These are phyloP conservation scores for Sicyos edulis DNA, from an alignment of 306 rosid genomes.

Conservation along the genomic window DNA sequence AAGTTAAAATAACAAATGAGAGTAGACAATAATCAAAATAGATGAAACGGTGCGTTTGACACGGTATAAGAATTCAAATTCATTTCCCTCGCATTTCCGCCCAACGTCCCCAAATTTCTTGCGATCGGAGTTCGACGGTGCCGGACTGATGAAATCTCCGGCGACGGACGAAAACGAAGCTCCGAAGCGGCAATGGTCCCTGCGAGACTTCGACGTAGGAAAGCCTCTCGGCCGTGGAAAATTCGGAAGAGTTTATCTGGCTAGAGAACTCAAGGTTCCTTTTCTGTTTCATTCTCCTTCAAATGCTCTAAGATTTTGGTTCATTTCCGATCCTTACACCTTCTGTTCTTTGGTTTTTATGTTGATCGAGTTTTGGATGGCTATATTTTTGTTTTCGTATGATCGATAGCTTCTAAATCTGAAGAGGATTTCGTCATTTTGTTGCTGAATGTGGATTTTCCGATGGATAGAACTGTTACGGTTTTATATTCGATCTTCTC, in stretches of 20 bases:
- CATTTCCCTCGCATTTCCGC: not conserved
- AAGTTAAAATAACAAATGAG: too few species aligned
- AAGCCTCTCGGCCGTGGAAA: conserved; percentile 80
- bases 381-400: not conserved
- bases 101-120: not conserved
- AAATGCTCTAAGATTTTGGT: not conserved
- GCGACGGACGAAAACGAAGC: conserved; percentile 16
- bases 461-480: not conserved
- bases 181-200: conserved; percentile 46
- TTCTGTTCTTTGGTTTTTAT: not conserved
- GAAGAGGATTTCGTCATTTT: not conserved
- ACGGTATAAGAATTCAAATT: conserved; percentile 6
- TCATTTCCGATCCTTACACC: not conserved
- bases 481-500: not conserved
- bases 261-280: conserved; percentile 60
- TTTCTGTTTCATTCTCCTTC: not conserved
- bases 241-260: conserved; percentile 80
- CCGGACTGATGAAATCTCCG: conserved; percentile 23
- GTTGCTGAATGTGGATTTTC: not conserved
- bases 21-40: too few species aligned
- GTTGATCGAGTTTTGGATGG: not conserved
- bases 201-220: conserved; percentile 71
- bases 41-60: conserved; percentile 7
- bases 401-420: not conserved
- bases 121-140: not conserved